A percentile compares a stretch with the other conserved stretches of the same genome.
phyloP scores from a whole-genome alignment of 2,329 filamentous ascomycete genomes.

The Colletotrichum graminicola region DNA sequence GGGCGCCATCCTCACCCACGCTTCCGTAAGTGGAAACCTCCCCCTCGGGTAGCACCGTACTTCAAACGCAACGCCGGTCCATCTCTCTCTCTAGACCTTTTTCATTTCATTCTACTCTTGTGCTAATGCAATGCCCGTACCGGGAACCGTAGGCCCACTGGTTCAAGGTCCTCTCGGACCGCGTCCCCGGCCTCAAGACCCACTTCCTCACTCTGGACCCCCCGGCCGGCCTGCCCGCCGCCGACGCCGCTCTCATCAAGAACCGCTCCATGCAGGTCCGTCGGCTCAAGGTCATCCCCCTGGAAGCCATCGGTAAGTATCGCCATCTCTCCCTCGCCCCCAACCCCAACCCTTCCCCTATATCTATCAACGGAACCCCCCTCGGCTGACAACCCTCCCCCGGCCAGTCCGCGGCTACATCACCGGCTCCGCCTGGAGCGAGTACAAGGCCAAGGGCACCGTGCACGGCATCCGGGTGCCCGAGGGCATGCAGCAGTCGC shows the following conservation, averaged over 20 bases:
- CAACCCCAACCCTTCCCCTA: neutral
- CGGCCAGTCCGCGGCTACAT: conserved; percentile 83
- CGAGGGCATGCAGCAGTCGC: conserved; percentile 76
- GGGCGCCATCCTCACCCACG: conserved; percentile 63
- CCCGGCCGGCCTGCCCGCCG: conserved; percentile 51
- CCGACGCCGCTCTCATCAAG: conserved; percentile 65
- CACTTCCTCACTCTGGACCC: conserved; percentile 64
- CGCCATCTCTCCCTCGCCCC: neutral
- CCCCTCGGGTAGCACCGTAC: too few species aligned
- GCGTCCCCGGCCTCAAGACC: conserved; percentile 62
- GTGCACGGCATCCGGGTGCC: conserved; percentile 82
- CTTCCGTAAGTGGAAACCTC: conserved; percentile 45
- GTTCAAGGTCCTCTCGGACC: conserved; percentile 62
- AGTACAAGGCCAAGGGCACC: conserved; percentile 79
- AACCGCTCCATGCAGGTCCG: conserved; percentile 83
- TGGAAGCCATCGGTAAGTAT: conserved; percentile 74
- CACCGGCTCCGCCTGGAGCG: conserved; percentile 85
- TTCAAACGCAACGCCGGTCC: neutral
- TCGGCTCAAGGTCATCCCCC: conserved; percentile 78
- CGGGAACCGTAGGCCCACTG: conserved; percentile 57
- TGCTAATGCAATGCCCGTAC: neutral
- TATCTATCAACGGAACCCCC: too few species aligned
- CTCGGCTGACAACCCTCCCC: neutral
- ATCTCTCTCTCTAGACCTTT: too few species aligned
- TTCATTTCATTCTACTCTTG: too few species aligned